Evolutionary conservation across 495 filamentous ascomycete species (phyloP).

Genomic region (Penicillium ucsense): DNA sequence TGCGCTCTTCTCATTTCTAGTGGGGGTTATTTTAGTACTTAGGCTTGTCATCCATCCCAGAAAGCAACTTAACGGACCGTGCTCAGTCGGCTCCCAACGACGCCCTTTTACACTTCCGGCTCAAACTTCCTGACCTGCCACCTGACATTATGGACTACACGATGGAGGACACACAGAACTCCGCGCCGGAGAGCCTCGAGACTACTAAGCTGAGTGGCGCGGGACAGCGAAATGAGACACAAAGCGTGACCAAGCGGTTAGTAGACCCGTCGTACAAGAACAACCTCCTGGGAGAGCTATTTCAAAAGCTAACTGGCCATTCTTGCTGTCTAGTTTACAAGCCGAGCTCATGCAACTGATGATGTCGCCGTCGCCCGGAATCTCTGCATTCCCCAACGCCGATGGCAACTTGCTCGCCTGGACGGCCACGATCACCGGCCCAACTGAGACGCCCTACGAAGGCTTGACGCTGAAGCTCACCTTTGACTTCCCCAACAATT

Average conservation of each 20-base stretch:
- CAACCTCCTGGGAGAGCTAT: neutral
- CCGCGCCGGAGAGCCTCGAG: conserved; percentile 51
- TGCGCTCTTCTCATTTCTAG: conserved; percentile 5
- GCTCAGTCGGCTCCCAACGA: conserved; percentile 16
- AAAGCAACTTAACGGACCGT: conserved; percentile 27
- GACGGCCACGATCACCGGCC: conserved; percentile 89
- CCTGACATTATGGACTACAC: conserved; percentile 47
- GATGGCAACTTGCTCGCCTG: conserved; percentile 86
- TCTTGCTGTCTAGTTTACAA: conserved; percentile 57
- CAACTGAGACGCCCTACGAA: conserved; percentile 83
- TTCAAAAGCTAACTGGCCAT: neutral
- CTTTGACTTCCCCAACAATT: conserved; percentile 83
- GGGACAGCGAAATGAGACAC: conserved; percentile 48
- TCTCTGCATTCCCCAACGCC: conserved; percentile 87
- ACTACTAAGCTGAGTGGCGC: conserved; percentile 49
- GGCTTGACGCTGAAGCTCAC: conserved; percentile 86
- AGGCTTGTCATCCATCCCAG: conserved; percentile 34
- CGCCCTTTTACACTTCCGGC: too few species aligned
- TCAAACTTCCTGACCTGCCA: neutral
- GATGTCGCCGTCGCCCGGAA: conserved; percentile 84
- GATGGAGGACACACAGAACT: conserved; percentile 65
- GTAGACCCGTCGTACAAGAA: conserved; percentile 4
- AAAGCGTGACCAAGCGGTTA: conserved; percentile 74
- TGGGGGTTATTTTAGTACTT: conserved; percentile 23
- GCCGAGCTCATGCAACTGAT: conserved; percentile 97